Percentiles rank a stretch among this genome's conserved stretches.
Evolutionary conservation across 176 grass and related monocot species (phyloP).

Genomic region (Phoenix dactylifera): DNA sequence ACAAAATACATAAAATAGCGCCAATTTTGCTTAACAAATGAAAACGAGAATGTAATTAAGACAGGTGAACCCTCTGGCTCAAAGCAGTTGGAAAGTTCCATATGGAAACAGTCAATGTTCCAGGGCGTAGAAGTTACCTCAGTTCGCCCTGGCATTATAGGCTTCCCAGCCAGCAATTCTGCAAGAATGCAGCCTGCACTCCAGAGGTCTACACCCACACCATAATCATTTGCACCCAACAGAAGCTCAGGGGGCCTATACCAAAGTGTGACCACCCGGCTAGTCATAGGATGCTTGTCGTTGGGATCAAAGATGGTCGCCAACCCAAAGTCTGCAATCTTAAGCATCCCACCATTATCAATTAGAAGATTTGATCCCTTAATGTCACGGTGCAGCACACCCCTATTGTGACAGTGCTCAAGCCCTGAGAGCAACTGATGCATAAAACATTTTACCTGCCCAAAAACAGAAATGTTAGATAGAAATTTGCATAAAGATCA

Average conservation of each 20-base stretch:
- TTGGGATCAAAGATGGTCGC: constrained; percentile 15
- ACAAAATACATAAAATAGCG: no score
- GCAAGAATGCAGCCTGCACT: no score
- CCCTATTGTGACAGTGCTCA: constrained; percentile 18
- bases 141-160: no score
- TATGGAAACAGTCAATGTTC: no score
- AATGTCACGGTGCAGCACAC: constrained; percentile 16
- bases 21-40: no score
- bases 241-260: constrained; percentile 15
- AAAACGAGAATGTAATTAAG: no score
- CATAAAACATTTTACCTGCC: constrained; percentile 19
- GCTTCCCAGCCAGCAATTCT: no score
- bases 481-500: background rate
- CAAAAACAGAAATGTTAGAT: background rate
- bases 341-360: constrained; percentile 6
- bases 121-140: no score
- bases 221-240: no score
- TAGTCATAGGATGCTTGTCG: constrained; percentile 21
- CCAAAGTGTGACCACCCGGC: constrained; percentile 18
- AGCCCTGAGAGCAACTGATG: constrained; percentile 12
- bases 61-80: no score
- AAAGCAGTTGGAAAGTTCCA: no score
- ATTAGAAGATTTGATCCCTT: constrained; percentile 22
- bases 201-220: no score
- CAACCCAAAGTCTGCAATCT: constrained; percentile 22